Evolutionary conservation across 441 rosid genomes (phyloP), one percentile per base, ranked within the genome.

Genomic region (Breynia disticha): DNA sequence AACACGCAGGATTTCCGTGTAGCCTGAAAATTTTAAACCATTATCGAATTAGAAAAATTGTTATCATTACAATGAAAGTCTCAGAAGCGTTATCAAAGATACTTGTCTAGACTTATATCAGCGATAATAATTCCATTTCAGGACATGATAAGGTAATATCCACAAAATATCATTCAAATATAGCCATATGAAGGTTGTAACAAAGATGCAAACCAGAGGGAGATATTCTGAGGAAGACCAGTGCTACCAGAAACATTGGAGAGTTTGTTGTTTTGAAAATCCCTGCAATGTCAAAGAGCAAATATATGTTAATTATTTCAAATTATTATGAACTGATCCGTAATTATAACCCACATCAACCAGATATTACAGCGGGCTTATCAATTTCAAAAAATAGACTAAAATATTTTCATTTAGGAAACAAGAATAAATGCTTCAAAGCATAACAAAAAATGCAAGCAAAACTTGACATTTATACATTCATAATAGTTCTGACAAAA

Each of bases 1-100:
- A 38, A 75, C 98, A 93, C 11, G 76, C 20, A 15, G 97, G 97
- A 71, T 88, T 93, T 48, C 97, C 98, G 63, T 57, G 72, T 62
- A 93, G 95, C 95, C 98, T 93, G 91, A 52, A 76, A 65, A 59
- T 55, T 48, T 32, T 22, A 35, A 28, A 44, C 59, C 46, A 38
- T 28, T 6, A 58, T 24, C 32, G 7, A 24, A 24, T 24, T 2
- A 24, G 32, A 24, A 24, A 24, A 24, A 24, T 24, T 24, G 7
- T 24, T 24, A 24, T 24, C 7, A 24, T 24, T 24, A 24, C 32
- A 3, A 24, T 24, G 7, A 24, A 24, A 24, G 3, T 24, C 7
- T 24, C 32, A 24, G 32, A 24, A 24, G 32, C 7, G 32, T 24
- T 7, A 24, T 24, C 32, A 24, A 24, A 24, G 32, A 24, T 24